Percentiles rank a stretch among this genome's conserved stretches.
These are phyloP conservation scores for Desmodesmus armatus DNA, from an alignment of 139 green algal species.

Conservation along the genomic window DNA sequence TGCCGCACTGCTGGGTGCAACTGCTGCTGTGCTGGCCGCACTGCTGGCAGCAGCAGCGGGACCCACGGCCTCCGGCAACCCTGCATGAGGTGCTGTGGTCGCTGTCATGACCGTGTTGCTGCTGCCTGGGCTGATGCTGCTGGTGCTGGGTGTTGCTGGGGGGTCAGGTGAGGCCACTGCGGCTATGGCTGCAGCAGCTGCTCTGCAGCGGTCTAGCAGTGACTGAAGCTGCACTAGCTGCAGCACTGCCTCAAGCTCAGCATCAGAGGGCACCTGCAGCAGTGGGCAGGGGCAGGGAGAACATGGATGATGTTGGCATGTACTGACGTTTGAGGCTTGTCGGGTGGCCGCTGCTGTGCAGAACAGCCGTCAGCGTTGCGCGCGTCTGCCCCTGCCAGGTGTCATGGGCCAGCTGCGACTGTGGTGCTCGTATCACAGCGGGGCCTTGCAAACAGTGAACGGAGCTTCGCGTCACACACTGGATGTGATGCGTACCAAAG, in stretches of 20 bases:
- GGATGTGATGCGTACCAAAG: too few relatives aligned
- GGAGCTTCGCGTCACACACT: too few relatives aligned
- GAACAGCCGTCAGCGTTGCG: neutral
- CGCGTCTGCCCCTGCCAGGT: neutral
- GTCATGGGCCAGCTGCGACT: neutral
- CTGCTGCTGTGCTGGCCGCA: neutral
- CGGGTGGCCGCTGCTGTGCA: neutral
- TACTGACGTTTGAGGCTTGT: neutral
- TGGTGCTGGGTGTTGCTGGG: neutral
- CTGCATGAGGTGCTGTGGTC: conserved; percentile 25
- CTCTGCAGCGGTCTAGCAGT: conserved; percentile 64
- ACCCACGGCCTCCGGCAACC: conserved; percentile 15
- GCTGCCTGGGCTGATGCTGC: conserved; percentile 19
- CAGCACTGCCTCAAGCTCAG: conserved; percentile 74
- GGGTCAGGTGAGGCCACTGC: conserved; percentile 16
- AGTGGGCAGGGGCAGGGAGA: neutral
- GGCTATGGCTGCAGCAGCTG: conserved; percentile 42
- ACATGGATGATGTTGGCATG: too few relatives aligned
- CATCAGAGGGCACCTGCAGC: conserved; percentile 69
- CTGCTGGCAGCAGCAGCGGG: conserved; percentile 26
- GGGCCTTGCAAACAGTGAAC: too few relatives aligned
- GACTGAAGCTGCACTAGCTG: conserved; percentile 68
- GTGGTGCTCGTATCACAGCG: too few relatives aligned
- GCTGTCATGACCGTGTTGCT: neutral
- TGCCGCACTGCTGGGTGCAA: neutral